These are phyloP conservation scores for Ceratocystis ficicola DNA, from an alignment of 2,329 filamentous ascomycete species.

Conservation along the genomic window DNA sequence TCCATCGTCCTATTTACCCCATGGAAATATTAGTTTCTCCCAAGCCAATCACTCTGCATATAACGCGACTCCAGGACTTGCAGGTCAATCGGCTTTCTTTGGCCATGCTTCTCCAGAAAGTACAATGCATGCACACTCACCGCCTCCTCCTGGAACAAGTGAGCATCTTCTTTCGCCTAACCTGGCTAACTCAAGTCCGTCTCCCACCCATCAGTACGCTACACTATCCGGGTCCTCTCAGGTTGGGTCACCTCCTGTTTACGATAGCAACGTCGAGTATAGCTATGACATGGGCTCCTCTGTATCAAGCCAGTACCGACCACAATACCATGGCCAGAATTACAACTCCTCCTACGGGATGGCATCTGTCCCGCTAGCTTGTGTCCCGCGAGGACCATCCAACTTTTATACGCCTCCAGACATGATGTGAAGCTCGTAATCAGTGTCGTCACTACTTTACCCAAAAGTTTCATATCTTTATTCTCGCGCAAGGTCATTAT, in stretches of 20 bases:
- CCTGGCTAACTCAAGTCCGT: constrained; percentile 1
- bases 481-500: too few species aligned
- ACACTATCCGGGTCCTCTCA: constrained; percentile 3
- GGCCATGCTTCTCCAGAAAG: constrained; percentile 1
- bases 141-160: background rate
- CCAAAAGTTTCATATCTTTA: too few species aligned
- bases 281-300: constrained; percentile 1
- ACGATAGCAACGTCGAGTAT: constrained; percentile 4
- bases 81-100: constrained; percentile 6
- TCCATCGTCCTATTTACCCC: background rate
- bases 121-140: constrained; percentile 3
- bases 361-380: constrained; percentile 4
- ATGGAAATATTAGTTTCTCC: background rate
- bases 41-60: constrained; percentile 6
- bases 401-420: constrained; percentile 4
- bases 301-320: constrained; percentile 3
- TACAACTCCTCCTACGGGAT: constrained; percentile 4
- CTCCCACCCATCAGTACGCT: constrained; percentile 2
- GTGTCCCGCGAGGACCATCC: constrained; percentile 1
- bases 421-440: background rate
- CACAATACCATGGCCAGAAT: background rate
- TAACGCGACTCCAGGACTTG: background rate
- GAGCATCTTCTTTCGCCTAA: background rate
- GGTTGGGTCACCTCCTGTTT: background rate
- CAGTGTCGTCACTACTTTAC: background rate